Base-by-base conservation (phyloP, 352 stramenopile genomes). In the Pythium oligandrum region DNA sequence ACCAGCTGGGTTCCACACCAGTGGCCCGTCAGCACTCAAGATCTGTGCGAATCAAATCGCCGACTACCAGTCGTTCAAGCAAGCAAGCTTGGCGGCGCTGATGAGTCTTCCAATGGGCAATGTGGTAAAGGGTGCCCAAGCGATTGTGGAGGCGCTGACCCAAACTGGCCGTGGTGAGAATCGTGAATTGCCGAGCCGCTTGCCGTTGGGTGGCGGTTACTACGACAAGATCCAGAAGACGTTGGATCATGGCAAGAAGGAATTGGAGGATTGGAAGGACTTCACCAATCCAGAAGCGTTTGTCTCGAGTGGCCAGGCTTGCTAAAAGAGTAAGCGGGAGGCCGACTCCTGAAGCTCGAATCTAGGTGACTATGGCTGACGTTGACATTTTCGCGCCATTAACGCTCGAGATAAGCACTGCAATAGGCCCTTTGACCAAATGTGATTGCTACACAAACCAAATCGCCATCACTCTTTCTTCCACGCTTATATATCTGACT, bases 61-160 rank as follows among this genome's bases (percentile, higher is more conserved):
- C 17, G 17, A 26, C 17, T 26, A 26, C 17, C 17, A 26, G 17
- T 26, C 17, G 17, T 9, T 6, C 17, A 34, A 49, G 12, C 33
- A 34, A 35, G 12, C 44, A 9, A 31, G 33, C 17, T 17, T 34
- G 44, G 0, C 33, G 3, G 6, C n/a, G 9, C 4, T 49, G 4
- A 32, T 37, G 46, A 30, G 49, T 30, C 11, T 5, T 11, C 49
- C 12, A 47, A 10, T 35, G 9, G 32, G 49, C 33, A 38, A 55
- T 47, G 44, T 59, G 0, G 36, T 40, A 9, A 67, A 67, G 52
- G 59, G 40, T 7, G 59, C 59, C 5, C 42, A 57, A 38, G 8
- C 61, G 26, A 40, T 71, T n/a, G 52, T 63, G 4, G 63, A 71
- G 30, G 57, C 59, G 47, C 54, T 71, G 32, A 71, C 63, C 6